These are phyloP conservation scores for Solanum microdontum DNA, from an alignment of 257 asterid genomes.

Conservation along the genomic window DNA sequence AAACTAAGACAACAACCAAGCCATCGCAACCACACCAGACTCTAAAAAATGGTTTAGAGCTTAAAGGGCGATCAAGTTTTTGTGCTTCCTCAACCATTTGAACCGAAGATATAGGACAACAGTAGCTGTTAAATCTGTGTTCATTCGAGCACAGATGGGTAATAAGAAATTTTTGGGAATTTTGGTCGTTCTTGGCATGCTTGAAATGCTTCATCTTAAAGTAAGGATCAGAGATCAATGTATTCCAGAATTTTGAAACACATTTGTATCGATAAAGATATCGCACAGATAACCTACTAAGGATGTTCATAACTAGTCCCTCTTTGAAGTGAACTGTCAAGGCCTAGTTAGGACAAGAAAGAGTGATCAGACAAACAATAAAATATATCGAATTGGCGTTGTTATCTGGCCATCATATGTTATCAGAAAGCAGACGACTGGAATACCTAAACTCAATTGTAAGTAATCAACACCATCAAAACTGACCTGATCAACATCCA, in stretches of 20 bases:
- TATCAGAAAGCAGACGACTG: no score
- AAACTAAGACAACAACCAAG: not conserved
- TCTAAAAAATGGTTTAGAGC: not conserved
- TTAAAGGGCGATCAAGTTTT: not conserved
- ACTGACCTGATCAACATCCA: no score
- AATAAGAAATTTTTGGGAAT: not conserved
- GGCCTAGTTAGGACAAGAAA: not conserved
- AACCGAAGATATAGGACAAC: not conserved
- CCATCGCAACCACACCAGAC: not conserved
- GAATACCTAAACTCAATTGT: no score
- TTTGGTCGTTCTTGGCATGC: not conserved
- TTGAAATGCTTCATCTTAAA: not conserved
- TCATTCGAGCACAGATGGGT: not conserved
- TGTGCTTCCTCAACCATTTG: not conserved
- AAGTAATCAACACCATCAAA: no score
- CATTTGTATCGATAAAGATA: not conserved
- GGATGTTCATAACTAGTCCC: not conserved
- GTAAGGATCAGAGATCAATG: not conserved
- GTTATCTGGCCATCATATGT: no score
- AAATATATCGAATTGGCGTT: no score
- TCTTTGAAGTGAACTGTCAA: not conserved
- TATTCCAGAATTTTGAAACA: not conserved
- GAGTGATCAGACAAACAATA: not conserved
- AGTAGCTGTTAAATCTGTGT: not conserved
- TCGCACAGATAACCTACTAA: not conserved